phyloP scores from a whole-genome alignment of 2,329 filamentous ascomycete species.

The Dothideomycetes sp. region DNA sequence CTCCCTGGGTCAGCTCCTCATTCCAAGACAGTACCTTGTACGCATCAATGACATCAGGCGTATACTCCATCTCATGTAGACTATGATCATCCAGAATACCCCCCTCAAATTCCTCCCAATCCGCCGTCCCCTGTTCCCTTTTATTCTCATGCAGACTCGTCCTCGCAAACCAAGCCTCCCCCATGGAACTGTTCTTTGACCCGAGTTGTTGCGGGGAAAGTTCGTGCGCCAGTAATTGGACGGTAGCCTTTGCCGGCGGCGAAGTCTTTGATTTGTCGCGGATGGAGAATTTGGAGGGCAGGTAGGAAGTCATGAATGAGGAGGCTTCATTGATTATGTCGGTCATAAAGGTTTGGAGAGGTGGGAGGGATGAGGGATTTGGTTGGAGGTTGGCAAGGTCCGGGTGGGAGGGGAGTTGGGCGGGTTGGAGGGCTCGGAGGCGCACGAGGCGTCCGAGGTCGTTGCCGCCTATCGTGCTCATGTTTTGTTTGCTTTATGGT shows the following conservation, averaged over 20 bases:
- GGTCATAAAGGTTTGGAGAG: conserved; percentile 44
- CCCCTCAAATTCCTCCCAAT: conserved; percentile 54
- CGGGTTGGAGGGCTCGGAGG: conserved; percentile 23
- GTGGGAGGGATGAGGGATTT: conserved; percentile 28
- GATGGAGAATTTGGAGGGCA: conserved; percentile 45
- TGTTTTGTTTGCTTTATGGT: no score
- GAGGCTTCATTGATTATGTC: conserved; percentile 50
- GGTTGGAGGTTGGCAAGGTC: conserved; percentile 23
- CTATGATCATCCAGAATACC: conserved; percentile 52
- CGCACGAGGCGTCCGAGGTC: conserved; percentile 23
- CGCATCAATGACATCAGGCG: conserved; percentile 45
- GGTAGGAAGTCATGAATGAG: conserved; percentile 48
- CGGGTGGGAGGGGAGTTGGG: conserved; percentile 28
- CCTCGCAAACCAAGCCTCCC: conserved; percentile 56
- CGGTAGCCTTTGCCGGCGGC: conserved; percentile 40
- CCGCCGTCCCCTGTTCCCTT: conserved; percentile 44
- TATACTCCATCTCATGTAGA: conserved; percentile 49
- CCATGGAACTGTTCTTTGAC: conserved; percentile 16
- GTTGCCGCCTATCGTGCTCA: conserved; percentile 1
- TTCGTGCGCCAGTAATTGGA: conserved; percentile 46
- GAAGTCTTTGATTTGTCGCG: conserved; percentile 42
- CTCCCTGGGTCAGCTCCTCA: conserved; percentile 23
- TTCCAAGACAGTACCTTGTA: conserved; percentile 37
- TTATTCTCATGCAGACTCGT: conserved; percentile 52
- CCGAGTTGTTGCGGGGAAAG: conserved; percentile 39